These are phyloP conservation scores for Globisporangium spiculum DNA, from an alignment of 352 stramenopile species.

Conservation along the genomic window DNA sequence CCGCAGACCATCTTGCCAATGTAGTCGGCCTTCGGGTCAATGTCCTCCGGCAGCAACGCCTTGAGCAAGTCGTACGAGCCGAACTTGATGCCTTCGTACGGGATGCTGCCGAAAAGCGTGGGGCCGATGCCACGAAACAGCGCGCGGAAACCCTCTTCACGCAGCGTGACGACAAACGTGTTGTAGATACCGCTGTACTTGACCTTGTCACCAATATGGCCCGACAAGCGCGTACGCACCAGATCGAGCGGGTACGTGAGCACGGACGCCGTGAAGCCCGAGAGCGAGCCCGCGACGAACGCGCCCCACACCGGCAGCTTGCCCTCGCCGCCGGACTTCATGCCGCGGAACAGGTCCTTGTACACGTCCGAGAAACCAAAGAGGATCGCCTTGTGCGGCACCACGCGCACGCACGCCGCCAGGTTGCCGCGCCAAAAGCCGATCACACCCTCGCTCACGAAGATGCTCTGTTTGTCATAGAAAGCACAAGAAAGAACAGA, in stretches of 20 bases:
- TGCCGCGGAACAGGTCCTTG: conserved; percentile 66
- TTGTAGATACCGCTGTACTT: conserved; percentile 70
- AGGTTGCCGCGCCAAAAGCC: conserved; percentile 80
- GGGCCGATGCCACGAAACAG: conserved; percentile 73
- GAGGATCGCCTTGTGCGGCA: conserved; percentile 76
- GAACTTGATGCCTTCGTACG: conserved; percentile 84
- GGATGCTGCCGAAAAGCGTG: conserved; percentile 64
- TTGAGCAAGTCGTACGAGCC: conserved; percentile 76
- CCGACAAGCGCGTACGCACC: conserved; percentile 76
- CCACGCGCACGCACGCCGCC: conserved; percentile 71
- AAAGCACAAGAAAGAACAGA: not conserved
- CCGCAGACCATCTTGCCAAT: conserved; percentile 70
- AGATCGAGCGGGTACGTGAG: conserved; percentile 87
- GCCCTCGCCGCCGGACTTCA: conserved; percentile 22
- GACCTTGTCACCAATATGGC: conserved; percentile 62
- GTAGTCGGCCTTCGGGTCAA: conserved; percentile 59
- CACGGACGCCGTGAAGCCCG: conserved; percentile 82
- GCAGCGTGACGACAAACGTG: conserved; percentile 66
- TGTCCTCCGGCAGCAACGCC: conserved; percentile 43
- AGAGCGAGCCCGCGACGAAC: conserved; percentile 69
- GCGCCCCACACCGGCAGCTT: conserved; percentile 48
- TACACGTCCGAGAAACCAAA: conserved; percentile 88
- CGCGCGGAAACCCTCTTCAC: conserved; percentile 58
- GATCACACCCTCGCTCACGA: conserved; percentile 45
- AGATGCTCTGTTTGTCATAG: conserved; percentile 34